Evolutionary conservation across 176 grass and related monocot genomes (phyloP).

Genomic region (Cenchrus fungigraminus): DNA sequence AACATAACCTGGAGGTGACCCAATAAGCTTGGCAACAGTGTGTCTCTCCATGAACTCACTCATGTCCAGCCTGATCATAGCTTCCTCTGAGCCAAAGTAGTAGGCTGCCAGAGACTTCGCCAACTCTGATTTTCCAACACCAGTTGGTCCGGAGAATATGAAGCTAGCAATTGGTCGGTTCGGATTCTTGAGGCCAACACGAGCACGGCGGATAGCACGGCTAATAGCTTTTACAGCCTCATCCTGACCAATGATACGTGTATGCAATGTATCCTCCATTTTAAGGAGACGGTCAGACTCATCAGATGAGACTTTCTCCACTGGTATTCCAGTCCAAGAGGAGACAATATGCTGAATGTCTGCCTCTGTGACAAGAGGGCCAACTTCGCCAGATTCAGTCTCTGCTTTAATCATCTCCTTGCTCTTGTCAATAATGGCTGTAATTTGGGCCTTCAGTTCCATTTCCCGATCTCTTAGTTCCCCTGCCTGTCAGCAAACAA

Average conservation of each 20-base stretch:
- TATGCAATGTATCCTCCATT: constrained; percentile 95
- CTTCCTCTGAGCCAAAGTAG: constrained; percentile 94
- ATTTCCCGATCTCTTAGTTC: constrained; percentile 81
- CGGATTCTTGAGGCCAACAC: constrained; percentile 92
- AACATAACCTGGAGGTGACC: constrained; percentile 96
- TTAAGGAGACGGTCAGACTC: constrained; percentile 93
- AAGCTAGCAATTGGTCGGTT: constrained; percentile 97
- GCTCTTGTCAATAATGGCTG: constrained; percentile 81
- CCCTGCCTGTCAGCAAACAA: constrained; percentile 63
- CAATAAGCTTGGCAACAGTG: constrained; percentile 90
- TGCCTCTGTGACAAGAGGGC: constrained; percentile 86
- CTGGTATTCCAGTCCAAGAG: constrained; percentile 94
- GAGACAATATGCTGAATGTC: constrained; percentile 98
- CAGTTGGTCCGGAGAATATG: constrained; percentile 97
- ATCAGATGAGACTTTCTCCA: constrained; percentile 93
- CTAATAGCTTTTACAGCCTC: constrained; percentile 97
- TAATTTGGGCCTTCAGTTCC: constrained; percentile 87
- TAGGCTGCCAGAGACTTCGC: constrained; percentile 87
- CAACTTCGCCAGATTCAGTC: constrained; percentile 76
- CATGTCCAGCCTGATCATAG: constrained; percentile 97
- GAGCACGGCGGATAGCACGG: constrained; percentile 88
- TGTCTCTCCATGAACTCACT: constrained; percentile 99
- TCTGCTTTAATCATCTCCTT: constrained; percentile 94
- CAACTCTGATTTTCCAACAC: constrained; percentile 95
- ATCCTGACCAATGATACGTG: constrained; percentile 91